phyloP scores from a whole-genome alignment of 805 yeast genomes.

The Aciculoconidium aculeatum region DNA sequence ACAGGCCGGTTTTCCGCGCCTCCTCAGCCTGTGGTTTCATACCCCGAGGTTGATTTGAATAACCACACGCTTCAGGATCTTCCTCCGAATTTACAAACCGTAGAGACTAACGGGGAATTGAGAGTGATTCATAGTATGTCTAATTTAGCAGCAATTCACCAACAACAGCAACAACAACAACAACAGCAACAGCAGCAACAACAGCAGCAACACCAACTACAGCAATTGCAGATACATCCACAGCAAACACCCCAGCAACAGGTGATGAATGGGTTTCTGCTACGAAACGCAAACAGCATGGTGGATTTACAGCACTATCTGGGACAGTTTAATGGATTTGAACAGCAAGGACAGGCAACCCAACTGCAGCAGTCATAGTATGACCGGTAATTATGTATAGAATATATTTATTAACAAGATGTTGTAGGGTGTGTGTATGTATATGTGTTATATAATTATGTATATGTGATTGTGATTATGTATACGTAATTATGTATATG shows the following conservation, averaged over 20 bases:
- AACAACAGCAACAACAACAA: conserved; percentile 9
- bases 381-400: too few species aligned
- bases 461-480: too few species aligned
- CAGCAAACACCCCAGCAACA: conserved; percentile 1
- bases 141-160: conserved; percentile 16
- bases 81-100: conserved; percentile 1
- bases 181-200: conserved; percentile 5
- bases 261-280: conserved; percentile 6
- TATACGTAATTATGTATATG: too few species aligned
- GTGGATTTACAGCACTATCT: conserved; percentile 22
- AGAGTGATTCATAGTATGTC: conserved; percentile 25
- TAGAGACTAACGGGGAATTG: conserved; percentile 12
- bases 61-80: conserved; percentile 7
- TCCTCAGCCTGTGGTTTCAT: too few species aligned
- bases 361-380: too few species aligned
- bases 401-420: too few species aligned
- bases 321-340: conserved; percentile 6
- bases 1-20: too few species aligned
- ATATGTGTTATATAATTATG: too few species aligned
- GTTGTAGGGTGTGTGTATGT: too few species aligned
- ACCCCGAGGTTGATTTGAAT: conserved; percentile 1
- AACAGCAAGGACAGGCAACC: background rate
- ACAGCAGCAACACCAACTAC: conserved; percentile 5
- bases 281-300: conserved; percentile 29
- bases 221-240: conserved; percentile 6